A percentile compares a stretch with the other conserved stretches of the same genome.
These are phyloP conservation scores for Leccinum solheimii DNA, from an alignment of 1,284 basidiomycete genomes.

Conservation along the genomic window DNA sequence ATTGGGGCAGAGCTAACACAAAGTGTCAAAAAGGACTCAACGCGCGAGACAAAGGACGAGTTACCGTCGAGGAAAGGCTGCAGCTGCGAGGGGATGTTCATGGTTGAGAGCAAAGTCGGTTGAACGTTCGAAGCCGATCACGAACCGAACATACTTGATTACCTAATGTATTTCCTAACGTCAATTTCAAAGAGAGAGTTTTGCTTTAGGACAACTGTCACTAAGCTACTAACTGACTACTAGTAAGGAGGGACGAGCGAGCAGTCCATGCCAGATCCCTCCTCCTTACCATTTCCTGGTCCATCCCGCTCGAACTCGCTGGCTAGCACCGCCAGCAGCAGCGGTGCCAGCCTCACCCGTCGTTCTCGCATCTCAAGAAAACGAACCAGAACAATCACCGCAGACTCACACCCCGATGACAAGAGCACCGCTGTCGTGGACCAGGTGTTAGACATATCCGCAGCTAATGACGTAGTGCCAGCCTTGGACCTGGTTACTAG, in stretches of 20 bases:
- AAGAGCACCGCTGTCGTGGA: conserved; percentile 14
- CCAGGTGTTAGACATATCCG: conserved; percentile 32
- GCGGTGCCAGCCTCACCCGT: conserved; percentile 33
- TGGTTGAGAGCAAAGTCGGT: not conserved
- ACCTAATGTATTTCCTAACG: conserved; percentile 31
- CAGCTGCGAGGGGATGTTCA: conserved; percentile 13
- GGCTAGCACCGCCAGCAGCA: conserved; percentile 42
- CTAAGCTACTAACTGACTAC: conserved; percentile 3
- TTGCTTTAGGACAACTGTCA: conserved; percentile 25
- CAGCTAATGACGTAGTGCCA: conserved; percentile 18
- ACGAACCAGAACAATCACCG: conserved; percentile 32
- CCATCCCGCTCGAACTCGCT: conserved; percentile 45
- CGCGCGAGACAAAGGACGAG: not conserved
- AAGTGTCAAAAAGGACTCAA: conserved; percentile 2
- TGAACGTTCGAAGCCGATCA: conserved; percentile 19
- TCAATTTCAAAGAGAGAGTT: conserved; percentile 21
- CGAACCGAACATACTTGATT: conserved; percentile 16
- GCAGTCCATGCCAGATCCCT: conserved; percentile 34
- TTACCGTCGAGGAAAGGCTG: conserved; percentile 31
- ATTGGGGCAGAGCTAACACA: conserved; percentile 55
- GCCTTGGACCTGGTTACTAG: conserved; percentile 7
- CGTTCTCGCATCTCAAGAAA: conserved; percentile 36
- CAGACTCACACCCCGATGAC: conserved; percentile 23
- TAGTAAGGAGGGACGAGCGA: conserved; percentile 24
- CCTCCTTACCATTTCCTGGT: conserved; percentile 27